Base-by-base conservation (phyloP, 306 rosid species). In the Citrullus colocynthis region DNA sequence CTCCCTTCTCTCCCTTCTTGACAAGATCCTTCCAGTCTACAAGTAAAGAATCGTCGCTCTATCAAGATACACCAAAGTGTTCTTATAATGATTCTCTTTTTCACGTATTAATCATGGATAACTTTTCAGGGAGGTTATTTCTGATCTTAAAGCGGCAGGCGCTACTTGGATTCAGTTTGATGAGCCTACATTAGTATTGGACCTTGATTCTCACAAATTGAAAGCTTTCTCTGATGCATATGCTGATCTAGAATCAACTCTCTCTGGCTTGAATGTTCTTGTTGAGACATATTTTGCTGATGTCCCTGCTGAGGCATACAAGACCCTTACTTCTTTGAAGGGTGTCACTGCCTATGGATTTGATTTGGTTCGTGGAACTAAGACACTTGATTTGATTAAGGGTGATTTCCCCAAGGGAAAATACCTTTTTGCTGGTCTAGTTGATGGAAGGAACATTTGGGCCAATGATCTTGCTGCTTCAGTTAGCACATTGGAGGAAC, bases 401-500 rank as follows among this genome's bases (percentile, higher is more conserved):
- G 83, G 79, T 58, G 93, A 85, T 79, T 92, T 90, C 80, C 97
- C 97, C 60, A 56, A 88, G 32, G 93, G 93, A 32, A 90, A 90
- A 81, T 78, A 78, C 78, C 88, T 92, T 57, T 92, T 92, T 81
- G 97, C 97, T 84, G 96, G 97, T 52, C 86, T 92, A 72, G 96
- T 92, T 82, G 97, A 92, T 85, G 97, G 96, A 67, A 88, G 97
- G 82, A 92, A 92, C 80, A 90, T 89, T 80, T 92, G 97, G 97
- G 92, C 96, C 58, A 90, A 90, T 55, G 88, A 92, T 82, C 89
- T 90, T 81, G 89, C 85, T 44, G 78, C 92, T 77, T 92, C 97
- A 14, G 80, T 92, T 39, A 39, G 79, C 60, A 83, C 88, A 80
- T 78, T 90, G 82, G 82, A 86, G 65, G 82, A 71, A 6, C 86